Evolutionary conservation across 176 grass and related monocot genomes (phyloP).

Genomic region (Juncus inflexus): DNA sequence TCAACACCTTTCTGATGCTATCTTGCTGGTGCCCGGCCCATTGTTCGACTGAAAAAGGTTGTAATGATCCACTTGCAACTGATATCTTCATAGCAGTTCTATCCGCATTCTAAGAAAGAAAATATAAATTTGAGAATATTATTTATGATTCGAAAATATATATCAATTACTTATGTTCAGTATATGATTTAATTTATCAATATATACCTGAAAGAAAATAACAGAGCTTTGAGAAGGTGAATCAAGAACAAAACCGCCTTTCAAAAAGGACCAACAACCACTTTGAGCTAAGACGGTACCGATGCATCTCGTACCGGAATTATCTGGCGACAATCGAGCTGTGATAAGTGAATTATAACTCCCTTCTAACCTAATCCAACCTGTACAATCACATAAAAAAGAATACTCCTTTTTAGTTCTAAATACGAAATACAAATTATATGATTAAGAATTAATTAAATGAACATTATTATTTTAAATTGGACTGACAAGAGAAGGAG

Average conservation of each 20-base stretch:
- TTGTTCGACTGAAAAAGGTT: conserved; percentile 68
- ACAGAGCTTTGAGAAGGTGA: conserved; percentile 48
- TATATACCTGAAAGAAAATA: conserved; percentile 64
- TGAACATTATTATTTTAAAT: not conserved
- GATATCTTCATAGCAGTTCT: conserved; percentile 65
- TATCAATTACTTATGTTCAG: not conserved
- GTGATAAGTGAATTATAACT: conserved; percentile 53
- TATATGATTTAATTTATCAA: not conserved
- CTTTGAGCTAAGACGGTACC: conserved; percentile 63
- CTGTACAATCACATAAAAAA: conserved; percentile 24
- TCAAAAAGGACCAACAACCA: conserved; percentile 85
- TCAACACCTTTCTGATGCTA: conserved; percentile 64
- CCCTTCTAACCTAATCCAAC: conserved; percentile 75
- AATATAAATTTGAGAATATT: not conserved
- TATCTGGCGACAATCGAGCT: conserved; percentile 66
- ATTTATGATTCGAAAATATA: not conserved
- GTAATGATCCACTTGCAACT: conserved; percentile 52
- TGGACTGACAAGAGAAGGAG: conserved; percentile 80
- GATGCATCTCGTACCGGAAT: conserved; percentile 52
- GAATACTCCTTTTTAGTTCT: not conserved
- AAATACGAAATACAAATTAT: not conserved
- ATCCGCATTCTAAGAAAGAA: conserved; percentile 51
- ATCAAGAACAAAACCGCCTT: conserved; percentile 71
- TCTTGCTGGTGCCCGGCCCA: conserved; percentile 82
- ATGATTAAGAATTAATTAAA: not conserved